These are phyloP conservation scores for Rhytidiadelphus loreus DNA, from an alignment of 225 moss, liverwort and hornwort genomes.

Conservation along the genomic window DNA sequence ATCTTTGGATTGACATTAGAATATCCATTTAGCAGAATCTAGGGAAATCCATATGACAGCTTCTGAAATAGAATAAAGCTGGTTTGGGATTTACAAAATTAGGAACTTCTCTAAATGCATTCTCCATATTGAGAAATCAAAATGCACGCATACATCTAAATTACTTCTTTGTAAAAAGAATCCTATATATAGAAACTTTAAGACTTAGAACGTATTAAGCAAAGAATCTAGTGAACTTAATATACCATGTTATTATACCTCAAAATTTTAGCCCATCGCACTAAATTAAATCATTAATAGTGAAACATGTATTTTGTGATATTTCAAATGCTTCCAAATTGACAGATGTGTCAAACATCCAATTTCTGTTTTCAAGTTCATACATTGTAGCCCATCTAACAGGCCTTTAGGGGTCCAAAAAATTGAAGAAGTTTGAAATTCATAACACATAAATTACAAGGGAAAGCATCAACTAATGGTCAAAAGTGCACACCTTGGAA, in stretches of 20 bases:
- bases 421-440: not conserved
- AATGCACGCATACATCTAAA: not conserved
- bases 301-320: not conserved
- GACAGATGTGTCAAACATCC: not conserved
- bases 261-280: not conserved
- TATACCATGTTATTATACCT: not conserved
- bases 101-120: not conserved
- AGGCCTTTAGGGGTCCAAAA: not conserved
- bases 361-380: not conserved
- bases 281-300: not conserved
- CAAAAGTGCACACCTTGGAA: conserved; percentile 9
- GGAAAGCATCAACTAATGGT: not conserved
- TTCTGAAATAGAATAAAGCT: not conserved
- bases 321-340: not conserved
- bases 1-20: not conserved
- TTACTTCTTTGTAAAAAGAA: too few species aligned
- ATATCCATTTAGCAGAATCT: not conserved
- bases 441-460: not conserved
- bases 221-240: not conserved
- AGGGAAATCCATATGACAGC: not conserved
- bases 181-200: too few species aligned
- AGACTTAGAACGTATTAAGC: not conserved
- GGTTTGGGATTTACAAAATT: not conserved
- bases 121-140: not conserved
- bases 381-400: not conserved